These are phyloP conservation scores for Neurospora sp. DNA, from an alignment of 495 filamentous ascomycete genomes.

Conservation along the genomic window DNA sequence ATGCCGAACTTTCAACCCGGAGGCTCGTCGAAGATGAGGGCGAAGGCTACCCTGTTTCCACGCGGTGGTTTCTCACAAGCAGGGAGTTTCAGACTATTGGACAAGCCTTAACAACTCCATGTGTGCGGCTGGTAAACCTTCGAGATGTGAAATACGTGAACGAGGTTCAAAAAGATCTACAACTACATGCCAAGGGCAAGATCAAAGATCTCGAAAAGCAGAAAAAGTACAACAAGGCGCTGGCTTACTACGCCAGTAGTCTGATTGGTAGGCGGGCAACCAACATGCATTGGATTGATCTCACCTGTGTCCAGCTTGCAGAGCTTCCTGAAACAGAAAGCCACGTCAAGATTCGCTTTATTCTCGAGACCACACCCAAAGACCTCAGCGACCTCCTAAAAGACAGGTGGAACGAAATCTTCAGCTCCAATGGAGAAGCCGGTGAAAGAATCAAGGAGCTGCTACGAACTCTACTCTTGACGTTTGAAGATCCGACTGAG, in stretches of 20 bases:
- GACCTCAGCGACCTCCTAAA: conserved; percentile 22
- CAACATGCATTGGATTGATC: conserved; percentile 29
- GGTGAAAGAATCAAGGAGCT: conserved; percentile 25
- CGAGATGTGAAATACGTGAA: background rate
- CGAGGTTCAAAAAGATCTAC: background rate
- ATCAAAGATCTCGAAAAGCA: conserved; percentile 18
- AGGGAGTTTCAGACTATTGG: conserved; percentile 15
- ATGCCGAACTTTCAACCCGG: background rate
- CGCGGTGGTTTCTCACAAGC: conserved; percentile 26
- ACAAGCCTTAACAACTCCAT: background rate
- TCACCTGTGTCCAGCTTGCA: conserved; percentile 23
- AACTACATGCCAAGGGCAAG: background rate
- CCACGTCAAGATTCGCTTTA: conserved; percentile 19
- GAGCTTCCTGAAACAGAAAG: conserved; percentile 17
- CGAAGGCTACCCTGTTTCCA: conserved; percentile 11
- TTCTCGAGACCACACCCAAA: conserved; percentile 24
- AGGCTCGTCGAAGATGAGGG: conserved; percentile 5
- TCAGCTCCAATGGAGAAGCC: conserved; percentile 16
- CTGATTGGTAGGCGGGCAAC: conserved; percentile 23
- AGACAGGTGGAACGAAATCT: conserved; percentile 21
- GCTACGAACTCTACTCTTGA: conserved; percentile 24
- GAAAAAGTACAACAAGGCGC: conserved; percentile 26
- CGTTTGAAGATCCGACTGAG: conserved; percentile 26
- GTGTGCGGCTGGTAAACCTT: conserved; percentile 2
- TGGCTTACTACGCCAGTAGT: conserved; percentile 27